Evolutionary conservation across 2,329 filamentous ascomycete species (phyloP).

Genomic region (Ophiocordyceps camponoti-leonardi): DNA sequence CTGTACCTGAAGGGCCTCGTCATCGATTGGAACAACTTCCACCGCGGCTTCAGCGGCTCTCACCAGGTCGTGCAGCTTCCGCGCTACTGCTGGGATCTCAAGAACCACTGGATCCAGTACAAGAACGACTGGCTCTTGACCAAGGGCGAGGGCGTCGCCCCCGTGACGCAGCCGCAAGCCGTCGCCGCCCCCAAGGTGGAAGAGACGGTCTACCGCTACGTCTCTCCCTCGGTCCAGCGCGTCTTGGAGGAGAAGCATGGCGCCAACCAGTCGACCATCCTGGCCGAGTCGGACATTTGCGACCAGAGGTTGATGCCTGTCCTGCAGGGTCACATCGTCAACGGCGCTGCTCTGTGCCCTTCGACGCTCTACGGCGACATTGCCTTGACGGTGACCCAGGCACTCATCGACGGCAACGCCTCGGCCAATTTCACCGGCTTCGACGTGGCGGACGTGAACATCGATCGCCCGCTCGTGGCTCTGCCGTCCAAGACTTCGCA

Average conservation of each 20-base stretch:
- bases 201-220: background rate
- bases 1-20: constrained; percentile 26
- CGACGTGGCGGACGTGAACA: constrained; percentile 7
- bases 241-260: constrained; percentile 32
- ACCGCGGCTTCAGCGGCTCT: constrained; percentile 25
- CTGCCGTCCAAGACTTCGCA: constrained; percentile 2
- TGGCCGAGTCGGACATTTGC: constrained; percentile 23
- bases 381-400: constrained; percentile 4
- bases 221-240: constrained; percentile 1
- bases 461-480: background rate
- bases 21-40: constrained; percentile 54
- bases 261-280: constrained; percentile 36
- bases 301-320: background rate
- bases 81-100: constrained; percentile 54
- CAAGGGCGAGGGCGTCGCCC: background rate
- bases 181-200: background rate
- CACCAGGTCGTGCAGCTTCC: constrained; percentile 39
- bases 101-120: constrained; percentile 51
- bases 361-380: constrained; percentile 5
- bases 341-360: constrained; percentile 1
- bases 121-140: constrained; percentile 52
- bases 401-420: constrained; percentile 1
- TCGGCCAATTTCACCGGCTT: constrained; percentile 3
- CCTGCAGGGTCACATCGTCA: constrained; percentile 1
- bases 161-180: background rate